Evolutionary conservation across 1,139 yeast species (phyloP), one percentile per base, ranked within the genome.

Genomic region (Diutina pseudorugosa): DNA sequence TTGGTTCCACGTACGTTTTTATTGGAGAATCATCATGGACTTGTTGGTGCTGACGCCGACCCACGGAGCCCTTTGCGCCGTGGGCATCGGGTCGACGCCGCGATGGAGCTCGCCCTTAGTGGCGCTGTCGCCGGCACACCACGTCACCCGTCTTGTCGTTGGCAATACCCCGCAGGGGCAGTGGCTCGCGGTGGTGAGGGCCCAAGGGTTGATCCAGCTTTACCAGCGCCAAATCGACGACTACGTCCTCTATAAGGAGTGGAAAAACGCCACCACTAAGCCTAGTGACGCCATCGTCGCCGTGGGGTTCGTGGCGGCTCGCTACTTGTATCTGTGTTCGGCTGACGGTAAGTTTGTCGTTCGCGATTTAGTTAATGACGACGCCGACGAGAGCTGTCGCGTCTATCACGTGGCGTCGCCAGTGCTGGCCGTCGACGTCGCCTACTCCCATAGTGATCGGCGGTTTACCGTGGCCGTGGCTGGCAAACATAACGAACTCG

Each of bases 401-500:
- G 65, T 64, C 1, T 68, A 60, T 53, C 56, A 62, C 48, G 62
- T 75, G 20, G 65, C 65, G 19, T 66, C 62, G 16, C 76, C 77
- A 1, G 65, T 77, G 1, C 64, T 71, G 18, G 63, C 67, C 41
- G 62, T 73, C 3, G 55, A 55, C 16, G 53, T 56, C 49, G 25
- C 47, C n/a, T 43, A 43, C 25, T 16, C 27, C 27, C 14, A 18
- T 3, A 1, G 18, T 7, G 11, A n/a, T 4, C 33, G 16, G 9
- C 33, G 8, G 27, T 41, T 33, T 12, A 30, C 51, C 9, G 36
- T 30, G 21, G 51, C 53, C 11, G 60, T 70, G 36, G 72, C 71
- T 0, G 82, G 82, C 3, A 71, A 74, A 56, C 72, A 75, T 53
- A 69, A 70, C 52, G 79, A 73, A 48, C 59, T 77, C 36, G 71